Conservation (phyloP, 305 asterid species). For the Fraxinus dipetala region DNA sequence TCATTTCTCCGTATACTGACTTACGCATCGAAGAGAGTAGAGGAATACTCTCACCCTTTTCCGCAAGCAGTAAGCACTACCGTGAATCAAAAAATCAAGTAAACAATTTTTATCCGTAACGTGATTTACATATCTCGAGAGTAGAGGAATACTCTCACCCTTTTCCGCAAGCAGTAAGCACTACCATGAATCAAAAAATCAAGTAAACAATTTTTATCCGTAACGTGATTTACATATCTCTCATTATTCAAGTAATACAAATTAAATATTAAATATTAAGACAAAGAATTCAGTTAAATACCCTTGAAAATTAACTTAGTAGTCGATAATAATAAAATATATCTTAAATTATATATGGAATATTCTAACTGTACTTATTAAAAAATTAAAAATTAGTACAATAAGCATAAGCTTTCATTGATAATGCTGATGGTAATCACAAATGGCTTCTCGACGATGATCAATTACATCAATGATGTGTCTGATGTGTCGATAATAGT, state of each 20-base stretch:
- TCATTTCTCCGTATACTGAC: neutral
- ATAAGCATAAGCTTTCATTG: neutral
- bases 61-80: too few relatives aligned
- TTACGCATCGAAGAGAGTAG: neutral
- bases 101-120: too few relatives aligned
- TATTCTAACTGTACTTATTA: neutral
- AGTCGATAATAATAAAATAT: neutral
- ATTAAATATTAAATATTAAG: neutral
- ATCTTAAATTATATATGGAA: neutral
- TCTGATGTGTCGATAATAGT: neutral
- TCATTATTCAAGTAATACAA: neutral
- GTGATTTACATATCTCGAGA: neutral
- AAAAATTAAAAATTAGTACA: neutral
- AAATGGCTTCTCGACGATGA: neutral
- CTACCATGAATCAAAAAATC: neutral
- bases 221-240: neutral
- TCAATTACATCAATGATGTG: neutral
- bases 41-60: too few relatives aligned
- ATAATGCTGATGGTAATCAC: neutral
- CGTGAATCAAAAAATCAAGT: neutral
- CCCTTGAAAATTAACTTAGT: neutral
- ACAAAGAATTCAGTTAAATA: neutral
- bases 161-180: too few relatives aligned
- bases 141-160: too few relatives aligned
- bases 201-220: neutral